These are phyloP conservation scores for Rhodosorus marinus DNA, from an alignment of 23 red algal genomes.

Conservation along the genomic window DNA sequence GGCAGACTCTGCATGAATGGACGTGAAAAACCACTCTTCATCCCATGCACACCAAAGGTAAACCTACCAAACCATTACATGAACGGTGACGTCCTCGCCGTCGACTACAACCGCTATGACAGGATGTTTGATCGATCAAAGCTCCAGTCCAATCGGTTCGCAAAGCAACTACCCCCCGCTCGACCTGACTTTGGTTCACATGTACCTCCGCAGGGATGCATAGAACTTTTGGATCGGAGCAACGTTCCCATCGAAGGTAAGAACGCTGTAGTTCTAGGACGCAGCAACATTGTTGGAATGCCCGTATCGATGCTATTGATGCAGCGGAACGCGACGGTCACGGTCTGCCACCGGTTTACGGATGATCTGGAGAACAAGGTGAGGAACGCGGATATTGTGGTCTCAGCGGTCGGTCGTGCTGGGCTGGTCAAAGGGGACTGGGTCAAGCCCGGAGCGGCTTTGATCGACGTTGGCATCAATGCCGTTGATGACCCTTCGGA, in stretches of 20 bases:
- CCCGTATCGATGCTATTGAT: conserved; percentile 24
- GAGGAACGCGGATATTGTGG: conserved; percentile 11
- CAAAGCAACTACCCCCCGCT: no score
- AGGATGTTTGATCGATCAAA: background rate
- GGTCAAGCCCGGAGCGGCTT: conserved; percentile 19
- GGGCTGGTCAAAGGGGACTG: conserved; percentile 13
- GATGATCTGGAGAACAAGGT: conserved; percentile 2
- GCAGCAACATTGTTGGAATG: conserved; percentile 31
- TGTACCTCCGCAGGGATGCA: conserved; percentile 9
- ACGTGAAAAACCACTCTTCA: conserved; percentile 2
- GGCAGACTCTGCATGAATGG: conserved; percentile 5
- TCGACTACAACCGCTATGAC: background rate
- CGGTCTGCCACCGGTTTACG: conserved; percentile 14
- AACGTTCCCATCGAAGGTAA: conserved; percentile 8
- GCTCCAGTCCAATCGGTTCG: no score
- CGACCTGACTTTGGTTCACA: no score
- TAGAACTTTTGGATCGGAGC: conserved; percentile 15
- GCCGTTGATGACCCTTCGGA: background rate
- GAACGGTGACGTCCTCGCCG: background rate
- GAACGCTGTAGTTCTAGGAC: conserved; percentile 20
- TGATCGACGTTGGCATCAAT: conserved; percentile 39
- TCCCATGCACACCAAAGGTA: conserved; percentile 31
- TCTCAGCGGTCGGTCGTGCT: conserved; percentile 14
- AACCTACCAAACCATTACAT: no score
- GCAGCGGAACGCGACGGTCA: conserved; percentile 15